Evolutionary conservation across 2,329 filamentous ascomycete genomes (phyloP), one percentile per base, ranked within the genome.

Genomic region (Beauveria sp.): DNA sequence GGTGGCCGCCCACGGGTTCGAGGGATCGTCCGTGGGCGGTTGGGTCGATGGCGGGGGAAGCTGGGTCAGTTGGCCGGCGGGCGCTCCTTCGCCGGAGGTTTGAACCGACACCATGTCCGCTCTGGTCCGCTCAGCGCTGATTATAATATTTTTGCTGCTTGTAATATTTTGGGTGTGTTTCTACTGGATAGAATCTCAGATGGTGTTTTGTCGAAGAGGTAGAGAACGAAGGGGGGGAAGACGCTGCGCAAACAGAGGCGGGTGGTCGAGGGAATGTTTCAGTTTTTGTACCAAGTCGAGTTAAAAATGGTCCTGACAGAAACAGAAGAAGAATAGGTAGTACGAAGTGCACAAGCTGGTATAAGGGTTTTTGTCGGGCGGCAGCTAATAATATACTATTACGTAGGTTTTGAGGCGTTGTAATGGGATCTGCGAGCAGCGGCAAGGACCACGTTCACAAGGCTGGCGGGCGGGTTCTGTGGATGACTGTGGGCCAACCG

Each of bases 71-170:
- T 43, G 34, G 46, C 20, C 16, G 38, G 16, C 52, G 43, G 52
- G 24, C n/a, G 52, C 24, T 12, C 34, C 52, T 18, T 59, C 61
- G 54, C 45, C 45, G 2, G 61, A 34, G 34, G 61, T 55, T 28
- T 63, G 61, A 26, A 48, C 60, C 24, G 61, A 63, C 50, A 63
- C 56, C 61, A 63, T 63, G 49, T 50, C 42, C 43, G 42, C 34
- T 14, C 34, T 38, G 14, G 12, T 38, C 34, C 14, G 28, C 43
- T 12, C 46, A 10, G 48, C 24, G n/a, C 49, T 40, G 24, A 31
- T 46, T 18, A 26, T n/a, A 6, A n/a, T 34, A n/a, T 14, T 45
- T 45, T 40, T 9, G 5, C 48, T 40, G 24, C 22, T 46, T 18
- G 40, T 26, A 6, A n/a, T 34, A 12, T 14, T 52, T 52, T 42